Evolutionary conservation across 768 basidiomycete genomes (phyloP), one percentile per base, ranked within the genome.

Genomic region (Tricholoma sp.): DNA sequence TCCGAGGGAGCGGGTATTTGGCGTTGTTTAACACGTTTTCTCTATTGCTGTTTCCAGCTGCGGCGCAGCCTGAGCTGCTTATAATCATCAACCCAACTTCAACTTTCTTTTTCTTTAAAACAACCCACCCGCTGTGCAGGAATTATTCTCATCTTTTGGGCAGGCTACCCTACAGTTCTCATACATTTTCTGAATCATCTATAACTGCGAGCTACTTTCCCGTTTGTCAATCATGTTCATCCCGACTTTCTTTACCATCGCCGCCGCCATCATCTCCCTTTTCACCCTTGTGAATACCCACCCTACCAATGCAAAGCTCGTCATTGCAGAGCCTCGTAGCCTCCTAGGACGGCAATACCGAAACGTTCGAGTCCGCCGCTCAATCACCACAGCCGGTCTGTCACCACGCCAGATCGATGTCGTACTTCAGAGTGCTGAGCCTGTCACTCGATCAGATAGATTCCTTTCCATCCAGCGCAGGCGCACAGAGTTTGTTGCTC

Each of bases 241-340:
- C 47, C 64, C 69, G 27, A 75, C 76, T 46, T 50, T 64, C 49
- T 54, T 63, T 24, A 58, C 59, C 55, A n/a, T 57, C 55, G 35
- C 66, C 55, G 22, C 69, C 68, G 51, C 71, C 69, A 16, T 79
- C 73, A 43, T 78, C 69, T 61, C 67, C 67, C 31, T 74, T 69
- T 32, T 76, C 71, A 19, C 71, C 59, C 31, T 73, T 73, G 45
- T 73, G 68, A 50, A 60, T 67, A 60, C 79, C 70, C 50, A 68
- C 62, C 43, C 79, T 66, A 63, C 9, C 72, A 63, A 21, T 63
- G 64, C 11, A 67, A 71, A 61, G 65, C 71, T 52, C 65, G 57
- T 55, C 29, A 46, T 41, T 18, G 11, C 55, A 8, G 53, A 57
- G 24, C 66, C 58, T 24, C 59, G 62, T 51, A 67, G 64, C 53